Base-by-base conservation (phyloP, 495 filamentous ascomycete species). In the Aspergillus taichungensis region DNA sequence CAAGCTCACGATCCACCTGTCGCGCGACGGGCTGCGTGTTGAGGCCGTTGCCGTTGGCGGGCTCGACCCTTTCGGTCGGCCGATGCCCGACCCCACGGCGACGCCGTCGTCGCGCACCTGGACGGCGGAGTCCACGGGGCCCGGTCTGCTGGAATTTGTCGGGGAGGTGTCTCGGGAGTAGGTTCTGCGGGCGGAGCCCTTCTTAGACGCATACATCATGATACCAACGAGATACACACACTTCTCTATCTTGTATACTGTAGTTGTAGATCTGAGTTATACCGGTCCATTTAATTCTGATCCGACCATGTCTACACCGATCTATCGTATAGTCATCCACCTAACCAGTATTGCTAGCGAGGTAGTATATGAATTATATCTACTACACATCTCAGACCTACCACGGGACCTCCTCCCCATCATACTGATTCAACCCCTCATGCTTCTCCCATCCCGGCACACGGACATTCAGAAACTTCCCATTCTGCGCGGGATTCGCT, bases 381-480 rank as follows among this genome's bases (percentile, higher is more conserved):
- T 24, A 24, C 18, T 24, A 4, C 4, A 24, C 18, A 24, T 24
- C 2, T 4, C 4, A 24, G 18, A 4, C 18, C 18, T 24, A 71
- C 68, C 67, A 71, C 3, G 60, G 60, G 6, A 59, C 24, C 32
- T 61, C 54, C 9, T 38, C 18, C 8, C 69, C 69, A 54, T 65
- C 58, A 50, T 72, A 72, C 24, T 57, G 54, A 45, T 69, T 64
- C 0, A 32, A 29, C 7, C 66, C 64, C 9, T 47, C 11, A 9
- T 40, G 40, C 12, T 66, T 56, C 40, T 75, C 71, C 62, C 59
- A 72, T 3, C 71, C 69, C 6, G 61, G 47, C 3, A 77, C 59
- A 41, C 59, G 57, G 31, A 77, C 67, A 43, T 72, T 72, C 3
- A 62, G 8, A 34, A 73, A 63, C 40, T 66, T 62, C n/a, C 71